Percentiles rank a stretch among this genome's conserved stretches.
Evolutionary conservation across 1,139 yeast genomes (phyloP).

Genomic region (Blastobotrys petasosporus): DNA sequence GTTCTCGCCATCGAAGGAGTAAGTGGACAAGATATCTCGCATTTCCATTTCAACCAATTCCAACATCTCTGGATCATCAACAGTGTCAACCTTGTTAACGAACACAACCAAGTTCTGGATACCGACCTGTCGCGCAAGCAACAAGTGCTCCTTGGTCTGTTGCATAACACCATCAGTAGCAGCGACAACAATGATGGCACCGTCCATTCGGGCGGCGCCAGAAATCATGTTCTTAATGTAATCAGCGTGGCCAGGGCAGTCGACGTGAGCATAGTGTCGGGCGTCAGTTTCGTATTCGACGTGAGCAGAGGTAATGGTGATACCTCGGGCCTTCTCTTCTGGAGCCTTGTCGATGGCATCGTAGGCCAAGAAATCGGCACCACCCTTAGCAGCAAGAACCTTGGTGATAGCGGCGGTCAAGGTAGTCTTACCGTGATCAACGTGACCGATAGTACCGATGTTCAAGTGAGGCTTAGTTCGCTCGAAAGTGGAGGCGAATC

Average conservation of each 20-base stretch:
- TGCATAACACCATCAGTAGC: slow-evolving; percentile 99
- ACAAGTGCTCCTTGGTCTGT: slow-evolving; percentile 97
- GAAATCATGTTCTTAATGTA: slow-evolving; percentile 98
- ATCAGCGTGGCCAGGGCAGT: slow-evolving; percentile 99
- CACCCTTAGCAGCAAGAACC: slow-evolving; percentile 81
- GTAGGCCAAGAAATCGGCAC: slow-evolving; percentile 90
- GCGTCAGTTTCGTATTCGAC: slow-evolving; percentile 84
- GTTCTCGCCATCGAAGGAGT: slow-evolving; percentile 97
- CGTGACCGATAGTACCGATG: slow-evolving; percentile 94
- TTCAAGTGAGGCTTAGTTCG: slow-evolving; percentile 82
- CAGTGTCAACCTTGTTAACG: slow-evolving; percentile 95
- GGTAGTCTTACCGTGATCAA: slow-evolving; percentile 98
- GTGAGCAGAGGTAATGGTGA: slow-evolving; percentile 95
- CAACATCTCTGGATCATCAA: slow-evolving; percentile 98
- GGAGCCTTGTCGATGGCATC: slow-evolving; percentile 96
- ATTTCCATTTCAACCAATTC: slow-evolving; percentile 99
- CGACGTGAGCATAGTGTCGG: slow-evolving; percentile 93
- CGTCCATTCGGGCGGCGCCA: slow-evolving; percentile 99
- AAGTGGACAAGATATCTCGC: slow-evolving; percentile 87
- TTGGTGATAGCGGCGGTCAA: slow-evolving; percentile 98
- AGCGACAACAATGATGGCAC: slow-evolving; percentile 98
- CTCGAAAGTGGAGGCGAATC: slow-evolving; percentile 26
- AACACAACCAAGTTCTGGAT: slow-evolving; percentile 95
- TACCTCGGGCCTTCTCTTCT: slow-evolving; percentile 99
- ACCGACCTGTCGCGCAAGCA: slow-evolving; percentile 99